Evolutionary conservation across 2,329 filamentous ascomycete genomes (phyloP), one percentile per base, ranked within the genome.

Genomic region (Neopestalotiopsis rosae): DNA sequence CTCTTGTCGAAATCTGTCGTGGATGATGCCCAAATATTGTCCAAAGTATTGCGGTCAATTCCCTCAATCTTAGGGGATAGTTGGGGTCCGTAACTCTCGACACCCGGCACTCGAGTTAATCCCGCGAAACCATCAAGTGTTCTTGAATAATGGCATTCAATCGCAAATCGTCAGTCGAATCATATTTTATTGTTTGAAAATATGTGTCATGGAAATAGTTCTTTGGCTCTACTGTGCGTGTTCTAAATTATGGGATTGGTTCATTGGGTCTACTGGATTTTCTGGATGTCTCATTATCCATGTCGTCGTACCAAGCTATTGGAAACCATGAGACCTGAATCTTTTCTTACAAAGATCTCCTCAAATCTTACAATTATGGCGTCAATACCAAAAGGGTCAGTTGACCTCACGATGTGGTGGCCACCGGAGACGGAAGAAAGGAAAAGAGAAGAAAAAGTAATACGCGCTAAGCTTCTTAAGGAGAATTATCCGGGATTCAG

Each of bases 181-280:
- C 5, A 38, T 7, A 38, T 38, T 2, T 10, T 38, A 9, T 2
- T 38, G 34, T 9, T 7, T 38, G 34, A 38, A 38, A 6, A 38
- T 38, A 38, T 38, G 34, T 38, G 34, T 38, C 34, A 38, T 38
- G 6, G 10, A 38, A 7, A 7, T 7, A 38, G 10, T 10, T 38
- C 5, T 38, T 7, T 38, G 34, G 34, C 34, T 38, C 34, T 38
- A 10, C 6, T 7, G 1, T 9, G 34, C 6, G 34, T 10, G 10
- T 38, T 10, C 34, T 38, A 1, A 38, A 38, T 28, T 38, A 38
- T 10, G 5, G 34, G 34, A 38, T 38, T 38, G 34, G 34, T 10
- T 0, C 1, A 1, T 7, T 10, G 10, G 1, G 6, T 10, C 6
- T 38, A 38, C 34, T 10, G 10, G 34, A 1, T 10, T 1, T 38